These are phyloP conservation scores for Rubia tinctorum DNA, from an alignment of 305 asterid genomes.

Conservation along the genomic window DNA sequence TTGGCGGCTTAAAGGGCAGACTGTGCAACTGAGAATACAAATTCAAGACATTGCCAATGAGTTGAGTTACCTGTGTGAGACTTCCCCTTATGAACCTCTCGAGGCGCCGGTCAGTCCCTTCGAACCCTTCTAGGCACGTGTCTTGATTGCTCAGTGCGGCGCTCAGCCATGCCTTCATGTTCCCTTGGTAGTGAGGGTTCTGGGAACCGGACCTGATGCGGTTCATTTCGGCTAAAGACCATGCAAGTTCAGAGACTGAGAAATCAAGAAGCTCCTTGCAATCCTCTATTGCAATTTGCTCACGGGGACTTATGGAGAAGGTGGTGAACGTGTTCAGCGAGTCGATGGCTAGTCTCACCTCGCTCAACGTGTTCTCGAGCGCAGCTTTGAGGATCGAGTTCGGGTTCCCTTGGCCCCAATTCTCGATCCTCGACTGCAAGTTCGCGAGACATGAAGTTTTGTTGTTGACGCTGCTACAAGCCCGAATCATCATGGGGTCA, in stretches of 20 bases:
- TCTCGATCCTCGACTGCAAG: slow-evolving; percentile 38
- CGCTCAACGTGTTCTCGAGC: slow-evolving; percentile 48
- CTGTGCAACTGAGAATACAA: slow-evolving; percentile 56
- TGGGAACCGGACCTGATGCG: slow-evolving; percentile 43
- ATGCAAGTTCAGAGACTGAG: slow-evolving; percentile 73
- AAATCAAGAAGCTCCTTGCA: slow-evolving; percentile 88
- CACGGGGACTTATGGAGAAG: slow-evolving; percentile 57
- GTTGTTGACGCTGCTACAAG: slow-evolving; percentile 46
- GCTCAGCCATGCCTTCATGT: slow-evolving; percentile 87
- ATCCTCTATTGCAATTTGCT: slow-evolving; percentile 73
- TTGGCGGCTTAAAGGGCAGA: slow-evolving; percentile 45
- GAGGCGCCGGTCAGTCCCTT: slow-evolving; percentile 72
- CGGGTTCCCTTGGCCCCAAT: slow-evolving; percentile 22
- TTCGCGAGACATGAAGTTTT: slow-evolving; percentile 48
- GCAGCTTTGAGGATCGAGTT: slow-evolving; percentile 53
- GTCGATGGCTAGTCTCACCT: slow-evolving; percentile 50
- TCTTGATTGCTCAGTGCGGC: slow-evolving; percentile 95
- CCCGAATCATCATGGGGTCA: slow-evolving; percentile 48
- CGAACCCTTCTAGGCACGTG: slow-evolving; percentile 87
- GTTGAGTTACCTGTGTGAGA: slow-evolving; percentile 71
- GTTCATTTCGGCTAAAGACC: slow-evolving; percentile 79
- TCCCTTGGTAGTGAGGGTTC: slow-evolving; percentile 44
- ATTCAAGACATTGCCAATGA: slow-evolving; percentile 68
- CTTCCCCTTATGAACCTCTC: slow-evolving; percentile 61
- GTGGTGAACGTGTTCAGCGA: slow-evolving; percentile 54